Evolutionary conservation across 257 asterid genomes (phyloP).

Genomic region (Solanum rostratum): DNA sequence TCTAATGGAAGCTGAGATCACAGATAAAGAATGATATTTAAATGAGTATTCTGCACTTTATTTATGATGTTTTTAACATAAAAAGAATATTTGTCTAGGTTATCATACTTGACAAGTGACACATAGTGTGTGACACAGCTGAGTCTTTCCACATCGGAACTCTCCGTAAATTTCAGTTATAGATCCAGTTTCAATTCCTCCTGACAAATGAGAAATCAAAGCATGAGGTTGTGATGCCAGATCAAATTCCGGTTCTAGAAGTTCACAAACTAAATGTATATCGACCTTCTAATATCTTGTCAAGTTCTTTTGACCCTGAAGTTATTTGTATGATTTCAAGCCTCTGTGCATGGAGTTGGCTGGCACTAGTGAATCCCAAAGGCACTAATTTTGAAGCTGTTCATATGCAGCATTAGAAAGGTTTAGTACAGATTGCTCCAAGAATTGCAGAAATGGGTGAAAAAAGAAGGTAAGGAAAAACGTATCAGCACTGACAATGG

Average conservation of each 20-base stretch:
- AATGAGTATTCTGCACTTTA: background rate
- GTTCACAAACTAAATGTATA: background rate
- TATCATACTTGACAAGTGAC: constrained; percentile 83
- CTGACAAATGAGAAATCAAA: constrained; percentile 21
- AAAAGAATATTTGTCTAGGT: background rate
- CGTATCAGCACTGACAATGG: background rate
- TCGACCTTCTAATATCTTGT: constrained; percentile 79
- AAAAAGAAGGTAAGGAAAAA: background rate
- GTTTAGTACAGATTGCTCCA: background rate
- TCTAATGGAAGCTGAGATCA: constrained; percentile 76
- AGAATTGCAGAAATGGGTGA: background rate
- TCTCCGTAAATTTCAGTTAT: constrained; percentile 92
- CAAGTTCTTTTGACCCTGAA: constrained; percentile 94
- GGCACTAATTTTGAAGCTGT: constrained; percentile 97
- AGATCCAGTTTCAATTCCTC: constrained; percentile 92
- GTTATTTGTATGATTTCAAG: constrained; percentile 92
- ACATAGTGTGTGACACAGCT: constrained; percentile 87
- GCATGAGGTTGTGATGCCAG: background rate
- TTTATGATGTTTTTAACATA: background rate
- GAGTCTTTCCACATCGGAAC: constrained; percentile 94
- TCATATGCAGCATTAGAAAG: constrained; percentile 2
- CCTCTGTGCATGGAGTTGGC: constrained; percentile 85
- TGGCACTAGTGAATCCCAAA: constrained; percentile 90
- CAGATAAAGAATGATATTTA: background rate
- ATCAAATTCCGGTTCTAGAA: background rate